phyloP scores from a whole-genome alignment of 306 rosid species.

The Castanea sativa region DNA sequence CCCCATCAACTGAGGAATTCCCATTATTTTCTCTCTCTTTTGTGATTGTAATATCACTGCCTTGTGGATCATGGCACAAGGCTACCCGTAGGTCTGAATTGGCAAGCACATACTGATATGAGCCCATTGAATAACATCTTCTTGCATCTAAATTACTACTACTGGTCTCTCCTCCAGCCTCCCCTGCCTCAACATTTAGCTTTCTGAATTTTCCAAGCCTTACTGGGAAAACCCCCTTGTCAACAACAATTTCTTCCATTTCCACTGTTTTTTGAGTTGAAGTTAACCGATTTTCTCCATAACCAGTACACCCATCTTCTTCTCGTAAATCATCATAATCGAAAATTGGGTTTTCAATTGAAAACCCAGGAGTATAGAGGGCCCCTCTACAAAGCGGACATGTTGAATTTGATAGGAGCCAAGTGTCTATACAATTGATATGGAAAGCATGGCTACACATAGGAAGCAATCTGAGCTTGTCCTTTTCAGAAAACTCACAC shows the following conservation, averaged over 20 bases:
- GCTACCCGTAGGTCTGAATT: constrained; percentile 71
- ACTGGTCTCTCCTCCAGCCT: constrained; percentile 67
- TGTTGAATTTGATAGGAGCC: constrained; percentile 90
- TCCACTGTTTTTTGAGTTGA: constrained; percentile 53
- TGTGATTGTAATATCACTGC: constrained; percentile 21
- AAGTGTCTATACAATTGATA: constrained; percentile 87
- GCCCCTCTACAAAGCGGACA: constrained; percentile 96
- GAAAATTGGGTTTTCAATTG: constrained; percentile 71
- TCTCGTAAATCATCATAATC: constrained; percentile 78
- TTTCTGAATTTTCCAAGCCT: constrained; percentile 84
- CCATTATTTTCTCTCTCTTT: constrained; percentile 42
- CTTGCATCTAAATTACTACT: constrained; percentile 95
- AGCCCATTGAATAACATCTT: constrained; percentile 95
- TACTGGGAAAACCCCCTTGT: constrained; percentile 75
- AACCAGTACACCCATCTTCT: constrained; percentile 56
- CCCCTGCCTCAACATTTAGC: constrained; percentile 49
- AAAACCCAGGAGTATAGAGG: constrained; percentile 55
- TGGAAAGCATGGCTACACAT: constrained; percentile 98
- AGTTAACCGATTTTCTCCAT: constrained; percentile 47
- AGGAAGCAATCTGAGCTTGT: constrained; percentile 89
- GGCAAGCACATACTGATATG: constrained; percentile 83
- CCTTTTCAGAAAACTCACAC: constrained; percentile 81
- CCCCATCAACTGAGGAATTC: constrained; percentile 47
- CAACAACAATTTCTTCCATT: constrained; percentile 61
- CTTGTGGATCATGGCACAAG: constrained; percentile 41